Percentiles rank a stretch among this genome's conserved stretches.
phyloP scores from a whole-genome alignment of 805 yeast genomes.

The Saturnispora silvae region DNA sequence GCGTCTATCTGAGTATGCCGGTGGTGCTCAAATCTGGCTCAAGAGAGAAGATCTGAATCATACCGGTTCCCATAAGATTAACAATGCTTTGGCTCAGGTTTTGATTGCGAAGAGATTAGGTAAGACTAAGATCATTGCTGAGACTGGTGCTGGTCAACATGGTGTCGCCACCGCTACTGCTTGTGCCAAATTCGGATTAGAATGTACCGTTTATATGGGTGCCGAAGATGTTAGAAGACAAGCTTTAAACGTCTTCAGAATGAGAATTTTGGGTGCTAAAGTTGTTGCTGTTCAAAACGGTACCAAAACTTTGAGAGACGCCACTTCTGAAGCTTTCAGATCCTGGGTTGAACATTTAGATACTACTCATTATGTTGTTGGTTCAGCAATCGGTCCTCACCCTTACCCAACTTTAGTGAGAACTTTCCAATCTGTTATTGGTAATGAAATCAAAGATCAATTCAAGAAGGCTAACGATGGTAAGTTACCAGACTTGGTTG shows the following conservation, averaged over 20 bases:
- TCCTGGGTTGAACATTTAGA: constrained; percentile 84
- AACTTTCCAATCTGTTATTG: constrained; percentile 96
- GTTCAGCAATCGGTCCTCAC: constrained; percentile 98
- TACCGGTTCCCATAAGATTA: constrained; percentile 82
- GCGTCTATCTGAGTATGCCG: constrained; percentile 77
- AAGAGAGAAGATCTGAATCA: constrained; percentile 94
- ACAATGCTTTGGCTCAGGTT: constrained; percentile 77
- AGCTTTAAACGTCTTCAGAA: constrained; percentile 94
- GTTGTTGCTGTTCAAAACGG: constrained; percentile 92
- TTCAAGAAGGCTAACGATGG: constrained; percentile 71
- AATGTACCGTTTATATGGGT: constrained; percentile 96
- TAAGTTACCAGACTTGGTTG: constrained; percentile 82
- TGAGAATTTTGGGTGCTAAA: constrained; percentile 92
- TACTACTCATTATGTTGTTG: constrained; percentile 89
- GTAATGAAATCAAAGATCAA: constrained; percentile 88
- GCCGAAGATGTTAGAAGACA: constrained; percentile 99
- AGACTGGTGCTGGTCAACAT: constrained; percentile 90
- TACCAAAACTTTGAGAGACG: constrained; percentile 92
- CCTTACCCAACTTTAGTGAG: constrained; percentile 97
- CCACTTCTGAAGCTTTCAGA: constrained; percentile 94
- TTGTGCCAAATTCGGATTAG: constrained; percentile 83
- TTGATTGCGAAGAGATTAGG: constrained; percentile 71
- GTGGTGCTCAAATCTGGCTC: constrained; percentile 95
- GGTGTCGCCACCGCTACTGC: constrained; percentile 93
- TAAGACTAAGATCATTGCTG: constrained; percentile 69